phyloP scores from a whole-genome alignment of 768 basidiomycete genomes.

The Phaeotremella fagi region DNA sequence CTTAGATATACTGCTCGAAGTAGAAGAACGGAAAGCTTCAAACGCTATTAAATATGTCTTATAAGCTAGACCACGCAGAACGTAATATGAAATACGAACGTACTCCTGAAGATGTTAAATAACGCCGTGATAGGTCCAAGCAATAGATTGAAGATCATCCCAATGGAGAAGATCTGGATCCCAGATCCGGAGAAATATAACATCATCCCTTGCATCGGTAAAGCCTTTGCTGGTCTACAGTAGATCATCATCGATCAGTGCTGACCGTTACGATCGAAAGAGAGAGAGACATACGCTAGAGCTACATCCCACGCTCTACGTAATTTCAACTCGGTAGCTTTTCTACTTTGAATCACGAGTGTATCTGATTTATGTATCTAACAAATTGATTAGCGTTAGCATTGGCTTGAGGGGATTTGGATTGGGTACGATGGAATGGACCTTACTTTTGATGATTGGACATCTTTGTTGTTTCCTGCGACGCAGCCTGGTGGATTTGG shows the following conservation, averaged over 20 bases:
- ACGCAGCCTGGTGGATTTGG: conserved; percentile 37
- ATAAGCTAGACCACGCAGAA: not conserved
- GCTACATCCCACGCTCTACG: conserved; percentile 46
- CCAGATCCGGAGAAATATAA: conserved; percentile 96
- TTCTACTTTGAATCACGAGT: conserved; percentile 8
- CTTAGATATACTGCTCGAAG: not conserved
- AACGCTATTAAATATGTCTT: conserved; percentile 51
- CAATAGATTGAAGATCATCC: conserved; percentile 89
- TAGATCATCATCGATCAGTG: not conserved
- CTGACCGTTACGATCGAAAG: not conserved
- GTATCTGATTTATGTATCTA: conserved; percentile 11
- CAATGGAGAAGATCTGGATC: conserved; percentile 94
- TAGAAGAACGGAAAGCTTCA: conserved; percentile 59
- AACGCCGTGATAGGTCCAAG: conserved; percentile 80
- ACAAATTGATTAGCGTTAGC: not conserved
- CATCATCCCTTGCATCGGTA: conserved; percentile 98
- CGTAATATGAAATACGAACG: conserved; percentile 34
- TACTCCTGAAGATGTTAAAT: conserved; percentile 70
- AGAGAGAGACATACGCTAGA: conserved; percentile 30
- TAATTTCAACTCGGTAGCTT: conserved; percentile 41
- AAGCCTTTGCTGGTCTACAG: conserved; percentile 67
- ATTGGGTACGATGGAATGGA: not conserved
- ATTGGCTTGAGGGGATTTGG: not conserved
- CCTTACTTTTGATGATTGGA: conserved; percentile 8
- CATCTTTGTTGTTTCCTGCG: conserved; percentile 11